phyloP scores from a whole-genome alignment of 2,329 filamentous ascomycete species.

The Colletotrichum caudatum region DNA sequence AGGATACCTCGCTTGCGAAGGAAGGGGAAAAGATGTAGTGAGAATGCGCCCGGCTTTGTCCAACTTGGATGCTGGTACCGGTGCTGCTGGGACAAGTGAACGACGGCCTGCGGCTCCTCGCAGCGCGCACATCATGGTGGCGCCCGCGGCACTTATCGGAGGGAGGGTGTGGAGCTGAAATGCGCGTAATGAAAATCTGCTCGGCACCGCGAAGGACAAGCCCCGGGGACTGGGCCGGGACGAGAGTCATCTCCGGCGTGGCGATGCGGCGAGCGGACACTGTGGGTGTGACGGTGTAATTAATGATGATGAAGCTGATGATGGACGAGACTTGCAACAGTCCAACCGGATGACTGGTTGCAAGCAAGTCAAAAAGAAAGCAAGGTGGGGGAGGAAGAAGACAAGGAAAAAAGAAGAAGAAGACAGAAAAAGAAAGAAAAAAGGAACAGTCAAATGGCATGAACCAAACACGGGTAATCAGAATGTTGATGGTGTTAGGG shows the following conservation, averaged over 20 bases:
- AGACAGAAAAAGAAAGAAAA: no score
- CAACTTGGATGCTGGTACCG: no score
- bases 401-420: background rate
- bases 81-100: background rate
- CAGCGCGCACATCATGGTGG: background rate
- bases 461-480: constrained; percentile 5
- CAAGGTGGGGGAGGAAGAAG: background rate
- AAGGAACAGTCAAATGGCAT: background rate
- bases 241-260: constrained; percentile 3
- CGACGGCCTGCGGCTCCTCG: background rate
- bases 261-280: constrained; percentile 14
- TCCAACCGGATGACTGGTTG: background rate
- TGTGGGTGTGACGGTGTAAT: constrained; percentile 19
- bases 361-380: background rate
- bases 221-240: constrained; percentile 6
- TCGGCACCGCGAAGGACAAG: constrained; percentile 16
- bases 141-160: background rate
- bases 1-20: background rate
- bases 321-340: background rate
- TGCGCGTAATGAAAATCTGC: constrained; percentile 8
- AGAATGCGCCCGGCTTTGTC: background rate
- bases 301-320: background rate
- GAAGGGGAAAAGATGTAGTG: background rate
- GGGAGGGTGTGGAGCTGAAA: constrained; percentile 7
- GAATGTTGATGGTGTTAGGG: background rate